Evolutionary conservation across 495 filamentous ascomycete genomes (phyloP), one percentile per base, ranked within the genome.

Genomic region (Pseudevernia furfuracea): DNA sequence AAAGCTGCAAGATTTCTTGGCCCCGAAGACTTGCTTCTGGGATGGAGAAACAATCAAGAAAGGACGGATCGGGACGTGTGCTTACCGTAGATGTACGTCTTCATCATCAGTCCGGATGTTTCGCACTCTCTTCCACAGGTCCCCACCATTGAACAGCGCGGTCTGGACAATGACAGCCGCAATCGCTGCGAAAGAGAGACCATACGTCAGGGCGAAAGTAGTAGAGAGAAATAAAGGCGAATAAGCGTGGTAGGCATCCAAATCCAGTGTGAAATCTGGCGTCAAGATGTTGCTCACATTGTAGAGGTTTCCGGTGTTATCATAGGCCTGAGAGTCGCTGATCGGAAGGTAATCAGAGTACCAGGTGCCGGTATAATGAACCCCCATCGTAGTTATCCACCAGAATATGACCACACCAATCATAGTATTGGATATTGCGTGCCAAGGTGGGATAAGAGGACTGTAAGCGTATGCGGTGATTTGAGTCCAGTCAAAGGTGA

Each of bases 401-500:
- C 80, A 82, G 62, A 80, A 85, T 32, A 79, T 52, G 1, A 85
- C 66, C 68, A 85, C 72, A 12, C 83, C 82, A 43, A 87, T 75
- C 55, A 86, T 48, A 0, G 81, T 84, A 58, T 85, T 87, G 36
- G 75, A 74, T 32, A 86, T 81, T 41, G 84, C 84, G 69, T 89
- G 83, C 77, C 86, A 87, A 4, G 87, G 86, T 10, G 87, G 79
- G 60, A 90, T 86, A 43, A 91, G 76, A 4, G 87, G 87, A 37
- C 84, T 86, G 60, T 79, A 78, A 62, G 85, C 81, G 72, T 86
- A 91, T 12, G 81, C 85, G 1, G 84, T 81, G 63, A 89, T 76
- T 59, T 85, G 82, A 7, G 82, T 84, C 87, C 87, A 90, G 75
- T 90, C 87, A 64, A 87, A 85, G 0, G 84, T 85, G 39, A 88